Conservation (phyloP, 768 basidiomycete species). For the Pilatotrama ljubarskyi region DNA sequence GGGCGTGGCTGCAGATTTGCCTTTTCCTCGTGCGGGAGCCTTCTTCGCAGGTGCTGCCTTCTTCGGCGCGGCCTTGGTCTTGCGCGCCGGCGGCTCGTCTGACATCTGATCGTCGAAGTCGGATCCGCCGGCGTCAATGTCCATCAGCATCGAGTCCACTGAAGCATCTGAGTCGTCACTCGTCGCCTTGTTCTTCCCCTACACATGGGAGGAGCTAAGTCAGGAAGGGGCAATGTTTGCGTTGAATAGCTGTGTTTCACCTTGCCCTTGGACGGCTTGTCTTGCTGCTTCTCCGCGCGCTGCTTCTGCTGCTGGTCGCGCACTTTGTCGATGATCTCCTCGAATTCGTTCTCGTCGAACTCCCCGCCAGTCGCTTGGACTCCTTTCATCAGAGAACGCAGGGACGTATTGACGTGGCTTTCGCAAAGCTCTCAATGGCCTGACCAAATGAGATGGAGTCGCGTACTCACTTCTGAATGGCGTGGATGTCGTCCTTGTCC, state of each 20-base stretch:
- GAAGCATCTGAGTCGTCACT: constrained; percentile 55
- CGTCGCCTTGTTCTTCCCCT: constrained; percentile 44
- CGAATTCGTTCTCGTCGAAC: constrained; percentile 70
- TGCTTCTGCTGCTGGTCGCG: constrained; percentile 68
- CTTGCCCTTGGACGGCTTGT: constrained; percentile 44
- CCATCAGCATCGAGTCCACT: constrained; percentile 77
- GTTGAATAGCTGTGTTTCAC: constrained; percentile 30
- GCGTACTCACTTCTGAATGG: constrained; percentile 77
- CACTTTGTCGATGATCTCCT: constrained; percentile 72
- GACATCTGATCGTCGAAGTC: constrained; percentile 54
- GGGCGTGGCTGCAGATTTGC: constrained; percentile 51
- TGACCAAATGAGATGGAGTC: background rate
- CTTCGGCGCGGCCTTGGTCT: constrained; percentile 31
- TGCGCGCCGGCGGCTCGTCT: constrained; percentile 45
- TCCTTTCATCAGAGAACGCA: constrained; percentile 65
- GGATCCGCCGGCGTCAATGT: constrained; percentile 60
- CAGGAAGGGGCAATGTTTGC: no score
- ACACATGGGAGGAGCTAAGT: no score
- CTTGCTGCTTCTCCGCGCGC: constrained; percentile 48
- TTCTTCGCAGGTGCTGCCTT: constrained; percentile 36
- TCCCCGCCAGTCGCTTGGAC: constrained; percentile 67
- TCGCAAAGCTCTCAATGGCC: background rate
- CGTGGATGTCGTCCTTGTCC: constrained; percentile 95
- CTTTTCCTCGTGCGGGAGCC: constrained; percentile 39
- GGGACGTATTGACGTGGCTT: constrained; percentile 65